Evolutionary conservation across 2,329 filamentous ascomycete genomes (phyloP).

Genomic region (Claviceps purpurea): DNA sequence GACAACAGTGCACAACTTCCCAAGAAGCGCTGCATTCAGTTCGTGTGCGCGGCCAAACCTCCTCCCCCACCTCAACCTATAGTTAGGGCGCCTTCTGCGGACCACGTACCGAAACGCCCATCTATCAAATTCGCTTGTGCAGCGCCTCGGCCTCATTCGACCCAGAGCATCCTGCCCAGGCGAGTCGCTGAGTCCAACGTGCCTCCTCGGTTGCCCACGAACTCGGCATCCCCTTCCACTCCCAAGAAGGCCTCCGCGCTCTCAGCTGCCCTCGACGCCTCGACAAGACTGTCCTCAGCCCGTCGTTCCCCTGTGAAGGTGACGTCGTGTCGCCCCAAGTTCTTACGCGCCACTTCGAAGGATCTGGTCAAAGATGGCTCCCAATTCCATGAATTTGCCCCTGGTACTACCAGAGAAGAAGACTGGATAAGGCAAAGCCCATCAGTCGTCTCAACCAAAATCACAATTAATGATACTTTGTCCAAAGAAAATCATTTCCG

Average conservation of each 20-base stretch:
- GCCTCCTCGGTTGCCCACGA: constrained; percentile 7
- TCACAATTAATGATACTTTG: constrained; percentile 84
- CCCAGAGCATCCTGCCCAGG: constrained; percentile 24
- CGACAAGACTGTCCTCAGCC: constrained; percentile 11
- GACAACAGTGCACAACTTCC: constrained; percentile 29
- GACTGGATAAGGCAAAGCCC: constrained; percentile 74
- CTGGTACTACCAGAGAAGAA: constrained; percentile 66
- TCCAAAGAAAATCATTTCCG: constrained; percentile 82
- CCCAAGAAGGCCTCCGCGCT: constrained; percentile 16
- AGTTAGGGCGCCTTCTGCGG: constrained; percentile 19
- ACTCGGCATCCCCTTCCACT: constrained; percentile 17
- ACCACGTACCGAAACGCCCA: constrained; percentile 36
- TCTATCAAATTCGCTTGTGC: constrained; percentile 68
- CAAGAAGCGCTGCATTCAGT: constrained; percentile 83
- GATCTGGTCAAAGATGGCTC: constrained; percentile 42
- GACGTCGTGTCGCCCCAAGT: constrained; percentile 25
- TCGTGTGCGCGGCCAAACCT: constrained; percentile 64
- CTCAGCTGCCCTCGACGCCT: constrained; percentile 8
- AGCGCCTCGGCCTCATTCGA: constrained; percentile 28
- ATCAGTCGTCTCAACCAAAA: constrained; percentile 48
- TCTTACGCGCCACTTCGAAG: constrained; percentile 34
- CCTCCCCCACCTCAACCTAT: constrained; percentile 27
- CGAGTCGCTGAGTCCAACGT: constrained; percentile 7
- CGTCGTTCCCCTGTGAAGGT: constrained; percentile 12
- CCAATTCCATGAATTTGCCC: constrained; percentile 85